Evolutionary conservation across 164 flowering plant species (phyloP).

Genomic region (Vitis riparia): DNA sequence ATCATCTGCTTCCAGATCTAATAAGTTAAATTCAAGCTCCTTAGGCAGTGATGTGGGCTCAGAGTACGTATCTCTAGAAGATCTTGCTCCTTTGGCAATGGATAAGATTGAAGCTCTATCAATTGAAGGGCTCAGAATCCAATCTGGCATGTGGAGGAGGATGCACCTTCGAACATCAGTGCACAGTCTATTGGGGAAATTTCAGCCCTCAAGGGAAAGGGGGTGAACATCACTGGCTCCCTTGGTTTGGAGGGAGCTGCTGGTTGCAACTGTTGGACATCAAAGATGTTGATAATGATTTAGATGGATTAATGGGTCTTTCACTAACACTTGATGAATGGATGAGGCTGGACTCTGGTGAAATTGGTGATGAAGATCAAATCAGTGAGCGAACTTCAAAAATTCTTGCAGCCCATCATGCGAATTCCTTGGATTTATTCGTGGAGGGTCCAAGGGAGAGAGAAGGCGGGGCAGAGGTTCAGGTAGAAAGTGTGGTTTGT

Average conservation of each 20-base stretch:
- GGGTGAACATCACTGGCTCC: slow-evolving; percentile 44
- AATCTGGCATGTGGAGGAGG: slow-evolving; percentile 78
- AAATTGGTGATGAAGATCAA: slow-evolving; percentile 64
- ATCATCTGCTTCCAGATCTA: slow-evolving; percentile 30
- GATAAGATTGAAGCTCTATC: slow-evolving; percentile 94
- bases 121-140: slow-evolving; percentile 91
- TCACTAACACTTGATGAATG: slow-evolving; percentile 92
- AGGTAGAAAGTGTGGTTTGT: slow-evolving; percentile 65
- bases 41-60: slow-evolving; percentile 31
- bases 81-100: slow-evolving; percentile 94
- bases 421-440: slow-evolving; percentile 42
- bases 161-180: slow-evolving; percentile 76
- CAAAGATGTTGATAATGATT: slow-evolving; percentile 58
- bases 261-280: slow-evolving; percentile 77
- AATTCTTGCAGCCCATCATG: slow-evolving; percentile 91
- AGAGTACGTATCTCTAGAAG: slow-evolving; percentile 78
- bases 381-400: slow-evolving; percentile 68
- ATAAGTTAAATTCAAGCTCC: slow-evolving; percentile 27
- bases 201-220: slow-evolving; percentile 67
- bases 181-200: slow-evolving; percentile 62
- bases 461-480: slow-evolving; percentile 53
- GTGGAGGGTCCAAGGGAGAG: slow-evolving; percentile 53
- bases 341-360: slow-evolving; percentile 90
- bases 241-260: slow-evolving; percentile 77
- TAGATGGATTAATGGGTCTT: slow-evolving; percentile 83